These are phyloP conservation scores for Linum trigynum DNA, from an alignment of 345 rosid genomes.

Conservation along the genomic window DNA sequence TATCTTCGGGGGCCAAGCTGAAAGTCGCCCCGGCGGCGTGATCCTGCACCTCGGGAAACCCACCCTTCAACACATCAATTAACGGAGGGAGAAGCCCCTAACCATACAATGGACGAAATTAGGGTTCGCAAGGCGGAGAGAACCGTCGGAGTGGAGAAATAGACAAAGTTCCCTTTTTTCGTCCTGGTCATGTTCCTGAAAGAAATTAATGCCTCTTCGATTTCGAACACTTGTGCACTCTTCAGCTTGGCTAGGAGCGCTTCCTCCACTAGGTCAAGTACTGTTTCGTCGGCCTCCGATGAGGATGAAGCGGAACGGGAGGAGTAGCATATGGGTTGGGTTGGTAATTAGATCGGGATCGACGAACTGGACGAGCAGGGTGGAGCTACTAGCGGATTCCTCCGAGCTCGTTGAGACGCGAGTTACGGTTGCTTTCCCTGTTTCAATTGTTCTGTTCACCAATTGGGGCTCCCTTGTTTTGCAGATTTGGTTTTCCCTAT, in stretches of 20 bases:
- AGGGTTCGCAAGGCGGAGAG: constrained; percentile 42
- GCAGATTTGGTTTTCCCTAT: too few species aligned
- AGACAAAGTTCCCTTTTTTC: constrained; percentile 32
- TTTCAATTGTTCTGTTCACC: not conserved
- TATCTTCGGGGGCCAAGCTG: constrained; percentile 69
- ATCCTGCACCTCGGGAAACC: constrained; percentile 63
- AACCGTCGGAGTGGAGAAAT: constrained; percentile 45
- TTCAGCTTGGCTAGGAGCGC: constrained; percentile 38
- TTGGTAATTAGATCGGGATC: constrained; percentile 35
- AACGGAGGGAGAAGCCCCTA: constrained; percentile 67
- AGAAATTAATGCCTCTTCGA: constrained; percentile 51
- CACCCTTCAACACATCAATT: constrained; percentile 60
- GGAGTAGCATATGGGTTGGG: constrained; percentile 56
- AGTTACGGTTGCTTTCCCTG: not conserved
- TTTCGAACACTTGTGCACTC: constrained; percentile 35
- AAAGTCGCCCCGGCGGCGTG: constrained; percentile 74
- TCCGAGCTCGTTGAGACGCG: constrained; percentile 44
- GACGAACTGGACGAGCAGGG: constrained; percentile 15
- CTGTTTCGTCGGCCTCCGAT: constrained; percentile 34
- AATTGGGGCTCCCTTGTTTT: too few species aligned
- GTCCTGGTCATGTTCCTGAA: constrained; percentile 50
- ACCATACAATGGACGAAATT: constrained; percentile 57
- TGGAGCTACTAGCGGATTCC: constrained; percentile 31
- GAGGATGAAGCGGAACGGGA: constrained; percentile 40
- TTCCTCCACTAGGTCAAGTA: constrained; percentile 37